phyloP scores from a whole-genome alignment of 345 rosid species.

The Carallia pectinifolia region DNA sequence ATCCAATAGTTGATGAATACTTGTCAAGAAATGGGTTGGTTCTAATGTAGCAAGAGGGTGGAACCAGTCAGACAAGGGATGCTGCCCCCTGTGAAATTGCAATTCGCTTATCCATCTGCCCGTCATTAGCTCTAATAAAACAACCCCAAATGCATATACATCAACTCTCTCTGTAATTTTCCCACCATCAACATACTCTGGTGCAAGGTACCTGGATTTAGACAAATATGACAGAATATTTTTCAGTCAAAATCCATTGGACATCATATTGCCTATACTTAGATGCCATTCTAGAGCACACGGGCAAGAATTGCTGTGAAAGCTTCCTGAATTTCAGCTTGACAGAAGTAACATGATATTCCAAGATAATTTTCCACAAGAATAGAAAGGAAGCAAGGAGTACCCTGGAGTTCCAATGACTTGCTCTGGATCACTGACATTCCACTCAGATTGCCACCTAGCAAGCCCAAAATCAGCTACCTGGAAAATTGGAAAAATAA shows the following conservation, averaged over 20 bases:
- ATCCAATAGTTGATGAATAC: conserved; percentile 36
- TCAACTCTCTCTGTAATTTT: conserved; percentile 49
- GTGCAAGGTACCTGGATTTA: conserved; percentile 55
- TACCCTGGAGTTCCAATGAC: conserved; percentile 62
- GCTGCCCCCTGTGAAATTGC: conserved; percentile 37
- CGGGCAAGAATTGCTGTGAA: background rate
- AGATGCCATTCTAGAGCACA: no score
- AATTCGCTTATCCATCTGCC: conserved; percentile 48
- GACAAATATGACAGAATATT: conserved; percentile 4
- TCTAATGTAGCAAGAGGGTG: conserved; percentile 37
- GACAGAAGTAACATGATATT: background rate
- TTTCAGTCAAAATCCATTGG: background rate
- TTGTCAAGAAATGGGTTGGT: conserved; percentile 29
- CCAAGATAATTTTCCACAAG: background rate
- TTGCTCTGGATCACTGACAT: conserved; percentile 32
- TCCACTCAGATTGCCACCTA: conserved; percentile 56
- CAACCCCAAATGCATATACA: conserved; percentile 67
- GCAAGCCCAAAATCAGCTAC: conserved; percentile 80
- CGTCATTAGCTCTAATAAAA: conserved; percentile 58
- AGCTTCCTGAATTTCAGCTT: background rate
- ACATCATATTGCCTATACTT: background rate
- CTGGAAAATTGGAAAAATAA: conserved; percentile 23
- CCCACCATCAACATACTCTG: conserved; percentile 55
- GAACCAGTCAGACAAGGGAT: conserved; percentile 47
- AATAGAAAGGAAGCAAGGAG: background rate